phyloP scores from a whole-genome alignment of 352 stramenopile species.

The Phytophthora parvispora region DNA sequence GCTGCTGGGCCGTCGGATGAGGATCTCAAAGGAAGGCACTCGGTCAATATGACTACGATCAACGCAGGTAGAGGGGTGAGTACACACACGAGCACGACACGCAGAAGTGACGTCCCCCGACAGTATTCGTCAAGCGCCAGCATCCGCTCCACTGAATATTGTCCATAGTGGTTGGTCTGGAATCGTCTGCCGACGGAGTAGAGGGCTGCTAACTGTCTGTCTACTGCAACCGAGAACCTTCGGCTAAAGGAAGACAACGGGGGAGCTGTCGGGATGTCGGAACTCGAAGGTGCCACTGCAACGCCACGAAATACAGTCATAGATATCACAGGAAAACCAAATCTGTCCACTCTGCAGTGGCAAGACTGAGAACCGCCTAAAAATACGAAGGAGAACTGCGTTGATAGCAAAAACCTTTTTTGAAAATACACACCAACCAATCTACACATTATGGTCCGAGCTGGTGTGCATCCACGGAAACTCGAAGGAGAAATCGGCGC shows the following conservation, averaged over 20 bases:
- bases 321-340: too few species aligned
- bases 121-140: slow-evolving; percentile 39
- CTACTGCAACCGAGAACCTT: too few species aligned
- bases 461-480: background rate
- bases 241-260: too few species aligned
- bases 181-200: slow-evolving; percentile 22
- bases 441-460: background rate
- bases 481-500: background rate
- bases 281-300: too few species aligned
- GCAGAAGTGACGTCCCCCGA: background rate
- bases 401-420: too few species aligned
- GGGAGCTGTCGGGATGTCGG: too few species aligned
- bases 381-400: too few species aligned
- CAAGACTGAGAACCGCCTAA: too few species aligned
- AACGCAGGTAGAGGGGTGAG: background rate
- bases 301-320: too few species aligned
- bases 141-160: slow-evolving; percentile 45
- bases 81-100: background rate
- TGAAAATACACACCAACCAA: too few species aligned
- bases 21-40: background rate
- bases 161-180: slow-evolving; percentile 41
- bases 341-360: too few species aligned
- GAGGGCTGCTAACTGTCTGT: background rate
- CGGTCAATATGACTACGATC: background rate
- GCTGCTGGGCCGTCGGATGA: background rate